phyloP scores from a whole-genome alignment of 768 basidiomycete species.

The Wakefieldia striispora region DNA sequence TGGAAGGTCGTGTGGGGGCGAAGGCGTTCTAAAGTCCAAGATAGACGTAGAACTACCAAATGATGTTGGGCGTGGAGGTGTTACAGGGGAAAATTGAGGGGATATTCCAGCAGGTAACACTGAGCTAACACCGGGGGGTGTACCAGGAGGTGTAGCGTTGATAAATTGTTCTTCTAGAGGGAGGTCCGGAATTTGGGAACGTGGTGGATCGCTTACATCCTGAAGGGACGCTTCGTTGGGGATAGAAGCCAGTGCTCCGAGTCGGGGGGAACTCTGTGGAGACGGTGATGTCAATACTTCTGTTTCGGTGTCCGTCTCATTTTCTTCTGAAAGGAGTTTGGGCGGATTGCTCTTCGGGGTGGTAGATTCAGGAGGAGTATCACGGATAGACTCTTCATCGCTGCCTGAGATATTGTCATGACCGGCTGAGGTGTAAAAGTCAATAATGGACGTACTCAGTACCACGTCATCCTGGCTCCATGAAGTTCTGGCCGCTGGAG shows the following conservation, averaged over 20 bases:
- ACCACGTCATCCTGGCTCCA: constrained; percentile 17
- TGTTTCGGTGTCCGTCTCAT: constrained; percentile 25
- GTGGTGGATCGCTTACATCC: constrained; percentile 16
- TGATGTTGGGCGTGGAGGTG: constrained; percentile 47
- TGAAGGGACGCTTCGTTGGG: constrained; percentile 18
- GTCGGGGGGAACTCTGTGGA: constrained; percentile 16
- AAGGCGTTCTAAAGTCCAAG: constrained; percentile 57
- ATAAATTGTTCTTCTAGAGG: constrained; percentile 5
- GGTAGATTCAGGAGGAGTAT: constrained; percentile 23
- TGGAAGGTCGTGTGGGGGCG: constrained; percentile 59
- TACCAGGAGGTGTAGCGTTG: constrained; percentile 26
- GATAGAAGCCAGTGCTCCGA: not conserved
- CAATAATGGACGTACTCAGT: constrained; percentile 15
- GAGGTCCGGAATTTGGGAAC: constrained; percentile 3
- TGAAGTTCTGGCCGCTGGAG: constrained; percentile 11
- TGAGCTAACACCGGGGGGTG: constrained; percentile 15
- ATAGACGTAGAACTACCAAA: constrained; percentile 36
- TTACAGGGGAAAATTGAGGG: constrained; percentile 33
- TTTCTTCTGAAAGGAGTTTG: constrained; percentile 12
- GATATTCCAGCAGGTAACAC: constrained; percentile 6
- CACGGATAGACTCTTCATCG: constrained; percentile 35
- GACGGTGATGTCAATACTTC: constrained; percentile 27
- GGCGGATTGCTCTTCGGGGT: constrained; percentile 25
- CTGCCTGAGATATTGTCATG: constrained; percentile 30
- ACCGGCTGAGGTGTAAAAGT: not conserved